phyloP scores from a whole-genome alignment of 2,329 filamentous ascomycete species.

The Fusarium palustre region DNA sequence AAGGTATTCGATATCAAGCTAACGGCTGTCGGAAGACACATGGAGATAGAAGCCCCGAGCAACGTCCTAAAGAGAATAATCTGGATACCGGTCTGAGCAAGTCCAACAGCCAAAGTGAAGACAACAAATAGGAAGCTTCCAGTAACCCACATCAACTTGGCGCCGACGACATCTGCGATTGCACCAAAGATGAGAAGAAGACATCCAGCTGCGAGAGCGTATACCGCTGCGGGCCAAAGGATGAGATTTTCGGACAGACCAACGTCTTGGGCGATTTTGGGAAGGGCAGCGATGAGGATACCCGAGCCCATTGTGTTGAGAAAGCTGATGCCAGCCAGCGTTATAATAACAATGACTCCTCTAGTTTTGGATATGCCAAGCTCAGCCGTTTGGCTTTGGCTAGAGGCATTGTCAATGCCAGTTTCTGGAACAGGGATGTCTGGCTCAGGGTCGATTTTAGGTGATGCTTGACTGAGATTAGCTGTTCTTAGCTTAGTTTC shows the following conservation, averaged over 20 bases:
- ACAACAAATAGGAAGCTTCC: conserved; percentile 51
- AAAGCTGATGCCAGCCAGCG: conserved; percentile 38
- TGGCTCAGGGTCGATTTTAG: not conserved
- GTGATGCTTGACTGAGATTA: not conserved
- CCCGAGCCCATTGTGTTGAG: conserved; percentile 46
- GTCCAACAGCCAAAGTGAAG: conserved; percentile 52
- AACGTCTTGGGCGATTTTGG: conserved; percentile 37
- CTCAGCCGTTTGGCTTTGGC: rapidly evolving
- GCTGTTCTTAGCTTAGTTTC: not conserved
- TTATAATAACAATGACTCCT: conserved; percentile 25
- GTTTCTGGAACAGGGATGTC: rapidly evolving
- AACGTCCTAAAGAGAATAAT: conserved; percentile 54
- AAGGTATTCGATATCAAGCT: conserved; percentile 55
- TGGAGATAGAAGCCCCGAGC: conserved; percentile 52
- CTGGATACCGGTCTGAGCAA: conserved; percentile 52
- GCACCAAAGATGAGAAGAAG: conserved; percentile 53
- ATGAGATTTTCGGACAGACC: conserved; percentile 36
- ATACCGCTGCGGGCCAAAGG: conserved; percentile 42
- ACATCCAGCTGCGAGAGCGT: conserved; percentile 35
- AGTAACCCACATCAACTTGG: conserved; percentile 50
- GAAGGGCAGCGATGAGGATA: conserved; percentile 40
- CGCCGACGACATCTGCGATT: conserved; percentile 53
- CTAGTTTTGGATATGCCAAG: conserved; percentile 21
- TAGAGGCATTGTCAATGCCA: not conserved
- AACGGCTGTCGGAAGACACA: conserved; percentile 55